Base-by-base conservation (phyloP, 2,329 filamentous ascomycete species). In the Biscogniauxia sp. region DNA sequence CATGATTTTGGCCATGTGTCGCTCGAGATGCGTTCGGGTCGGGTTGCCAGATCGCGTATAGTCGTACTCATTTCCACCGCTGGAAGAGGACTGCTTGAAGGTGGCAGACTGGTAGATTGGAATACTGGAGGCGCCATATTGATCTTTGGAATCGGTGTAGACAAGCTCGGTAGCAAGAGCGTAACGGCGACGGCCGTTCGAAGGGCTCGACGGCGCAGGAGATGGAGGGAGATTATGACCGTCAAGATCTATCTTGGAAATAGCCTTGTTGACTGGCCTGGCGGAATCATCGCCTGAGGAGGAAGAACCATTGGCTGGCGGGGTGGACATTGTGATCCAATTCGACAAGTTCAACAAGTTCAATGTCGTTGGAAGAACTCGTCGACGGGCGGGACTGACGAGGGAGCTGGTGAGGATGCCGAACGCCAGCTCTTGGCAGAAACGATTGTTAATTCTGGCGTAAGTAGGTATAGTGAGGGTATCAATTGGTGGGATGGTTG, bases 1-100 rank as follows among this genome's bases (percentile, higher is more conserved):
- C 96, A 99, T 99, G 75, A 99, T 96, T 85, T 99, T 99, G 72
- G 96, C 95, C 70, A 99, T 82, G 77, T 99, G 95, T 61, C 94
- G 88, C 80, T 99, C 95, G 64, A 99, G 86, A 73, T 99, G 95
- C 37, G 94, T 96, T 66, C 95, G 87, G 61, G 95, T 99, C 19
- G 95, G 95, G 75, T 99, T 99, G 59, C 95, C 95, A 41, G 93
- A 98, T 63, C 96, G 91, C 62, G 95, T 98, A 81, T 99, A 99
- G 80, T 99, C 95, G 78, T 98, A 99, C 77, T 98, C 93, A 72
- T 86, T 90, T 62, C 92, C 92, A 61, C 91, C 92, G 53, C 78
- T 83, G 64, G 90, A 89, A 19, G 90, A 92, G 20, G 85, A 86
- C 78, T 98, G 95, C 80, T 99, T 99, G 83, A 99, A 99, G 45